Base-by-base conservation (phyloP, 192 early-diverging fungal genomes). In the Coemansia sp. region DNA sequence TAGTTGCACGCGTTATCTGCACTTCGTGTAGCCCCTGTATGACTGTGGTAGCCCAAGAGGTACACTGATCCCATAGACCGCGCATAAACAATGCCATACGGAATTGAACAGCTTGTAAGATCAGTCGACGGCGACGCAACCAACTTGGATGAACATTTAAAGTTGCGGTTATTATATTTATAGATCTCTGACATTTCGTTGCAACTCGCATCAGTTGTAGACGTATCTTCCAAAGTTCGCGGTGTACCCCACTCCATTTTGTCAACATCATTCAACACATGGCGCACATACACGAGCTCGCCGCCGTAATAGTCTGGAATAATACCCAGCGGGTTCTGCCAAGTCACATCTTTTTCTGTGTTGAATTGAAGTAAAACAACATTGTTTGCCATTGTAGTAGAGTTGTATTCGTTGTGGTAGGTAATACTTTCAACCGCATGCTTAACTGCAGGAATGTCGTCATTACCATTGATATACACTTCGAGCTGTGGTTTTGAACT, bases 341-440 rank as follows among this genome's bases (percentile, higher is more conserved):
- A 58, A 1, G 21, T 62, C 18, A 25, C 15, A 12, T 57, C 31
- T 34, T 55, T 21, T 3, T 12, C 36, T 0, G 31, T 48, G 24
- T 69, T 62, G 37, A 51, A 69, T 25, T 69, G 55, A 2, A 69
- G 57, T 4, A 63, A 23, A 5, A 60, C 60, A 7, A 69, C 3
- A 7, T 61, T 68, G 53, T 68, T 61, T 21, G 53, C 38, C 6
- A 38, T 17, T 2, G 49, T 61, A n/a, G 23, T n/a, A 2, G 67
- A 14, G 24, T 58, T 53, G 10, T 58, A 69, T 18, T 37, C 34
- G 11, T 2, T 42, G 15, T 63, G 40, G 3, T 57, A 42, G 1
- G 60, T 62, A 28, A 61, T n/a, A 17, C 36, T 62, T 3, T 47
- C 54, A 3, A 68, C 51, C 1, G 25, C 25, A 18, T 62, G 57